Conservation (phyloP, 345 rosid genomes). For the Populus nigra region DNA sequence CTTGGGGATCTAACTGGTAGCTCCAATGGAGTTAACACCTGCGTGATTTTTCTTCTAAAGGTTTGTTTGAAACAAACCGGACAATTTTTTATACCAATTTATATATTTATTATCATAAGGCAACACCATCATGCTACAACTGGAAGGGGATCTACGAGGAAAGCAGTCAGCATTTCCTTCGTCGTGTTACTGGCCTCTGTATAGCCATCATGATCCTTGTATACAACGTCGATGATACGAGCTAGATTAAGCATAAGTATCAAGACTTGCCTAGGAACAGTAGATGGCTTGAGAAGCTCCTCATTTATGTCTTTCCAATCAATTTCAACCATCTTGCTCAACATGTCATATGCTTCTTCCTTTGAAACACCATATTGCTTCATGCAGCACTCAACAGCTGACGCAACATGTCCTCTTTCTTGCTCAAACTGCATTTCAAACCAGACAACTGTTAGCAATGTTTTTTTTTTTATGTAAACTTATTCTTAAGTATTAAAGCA, state of each 20-base stretch:
- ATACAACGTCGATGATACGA: not conserved
- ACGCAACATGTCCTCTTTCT: conserved; percentile 8
- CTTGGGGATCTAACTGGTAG: no score
- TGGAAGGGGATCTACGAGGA: conserved; percentile 1
- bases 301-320: conserved; percentile 20
- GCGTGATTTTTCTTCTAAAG: no score
- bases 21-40: no score
- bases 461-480: no score
- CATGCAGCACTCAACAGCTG: conserved; percentile 9
- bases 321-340: not conserved
- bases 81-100: no score
- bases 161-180: not conserved
- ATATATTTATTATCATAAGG: no score
- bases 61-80: no score
- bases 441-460: no score
- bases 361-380: conserved; percentile 12
- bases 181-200: not conserved
- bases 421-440: conserved; percentile 3
- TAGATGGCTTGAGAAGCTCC: not conserved
- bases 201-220: conserved; percentile 11
- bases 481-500: no score
- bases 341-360: not conserved
- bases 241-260: not conserved
- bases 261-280: not conserved
- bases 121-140: not conserved